Conservation (phyloP, 2,329 filamentous ascomycete genomes). For the Zasmidium angulare region DNA sequence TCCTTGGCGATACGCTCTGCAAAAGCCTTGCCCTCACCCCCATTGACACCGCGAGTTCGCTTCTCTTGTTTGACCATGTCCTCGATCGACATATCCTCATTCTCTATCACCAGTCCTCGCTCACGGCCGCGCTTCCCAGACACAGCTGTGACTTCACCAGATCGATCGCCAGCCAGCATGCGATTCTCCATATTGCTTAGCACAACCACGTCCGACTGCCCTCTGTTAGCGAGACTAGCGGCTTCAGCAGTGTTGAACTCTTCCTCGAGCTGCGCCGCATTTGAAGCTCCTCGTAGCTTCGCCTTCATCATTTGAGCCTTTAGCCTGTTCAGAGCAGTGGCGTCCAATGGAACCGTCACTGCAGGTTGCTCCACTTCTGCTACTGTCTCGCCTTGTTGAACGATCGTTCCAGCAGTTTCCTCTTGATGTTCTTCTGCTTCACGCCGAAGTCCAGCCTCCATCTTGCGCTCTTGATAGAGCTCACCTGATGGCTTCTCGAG, state of each 20-base stretch:
- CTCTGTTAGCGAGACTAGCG: slow-evolving; percentile 54
- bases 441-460: slow-evolving; percentile 55
- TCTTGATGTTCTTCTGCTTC: slow-evolving; percentile 19
- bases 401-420: slow-evolving; percentile 31
- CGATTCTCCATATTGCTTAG: slow-evolving; percentile 87
- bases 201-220: slow-evolving; percentile 69
- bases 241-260: slow-evolving; percentile 79
- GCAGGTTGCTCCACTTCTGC: slow-evolving; percentile 53
- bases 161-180: slow-evolving; percentile 75
- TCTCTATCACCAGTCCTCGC: slow-evolving; percentile 81
- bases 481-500: slow-evolving; percentile 88
- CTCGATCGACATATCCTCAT: slow-evolving; percentile 92
- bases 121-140: slow-evolving; percentile 80
- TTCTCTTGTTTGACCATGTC: slow-evolving; percentile 97
- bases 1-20: slow-evolving; percentile 95
- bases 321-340: slow-evolving; percentile 80
- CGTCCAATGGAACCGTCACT: slow-evolving; percentile 61
- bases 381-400: slow-evolving; percentile 57
- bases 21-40: slow-evolving; percentile 73
- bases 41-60: slow-evolving; percentile 68
- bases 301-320: slow-evolving; percentile 96
- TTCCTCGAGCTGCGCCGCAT: slow-evolving; percentile 73
- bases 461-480: slow-evolving; percentile 73
- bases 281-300: slow-evolving; percentile 74
- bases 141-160: slow-evolving; percentile 73